Evolutionary conservation across 139 green algal genomes (phyloP).

Genomic region (Tetratostichococcus sp.): DNA sequence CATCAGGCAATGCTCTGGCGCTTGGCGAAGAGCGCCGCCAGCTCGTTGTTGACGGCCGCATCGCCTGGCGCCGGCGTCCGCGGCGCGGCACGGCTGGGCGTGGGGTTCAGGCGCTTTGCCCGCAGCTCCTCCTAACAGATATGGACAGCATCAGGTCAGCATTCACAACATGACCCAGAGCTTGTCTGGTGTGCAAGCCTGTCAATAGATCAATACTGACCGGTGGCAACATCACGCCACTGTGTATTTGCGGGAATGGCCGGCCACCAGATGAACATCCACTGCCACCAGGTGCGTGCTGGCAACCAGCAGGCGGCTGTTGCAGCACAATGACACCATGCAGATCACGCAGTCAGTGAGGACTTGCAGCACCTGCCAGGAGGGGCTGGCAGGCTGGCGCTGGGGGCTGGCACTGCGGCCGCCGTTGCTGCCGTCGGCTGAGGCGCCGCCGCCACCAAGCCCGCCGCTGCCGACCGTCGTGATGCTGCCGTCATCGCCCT

Average conservation of each 20-base stretch:
- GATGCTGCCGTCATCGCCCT: neutral
- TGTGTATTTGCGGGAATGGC: no score
- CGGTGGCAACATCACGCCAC: no score
- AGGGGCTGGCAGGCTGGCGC: neutral
- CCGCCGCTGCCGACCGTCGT: neutral
- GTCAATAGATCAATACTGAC: no score
- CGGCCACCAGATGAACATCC: no score
- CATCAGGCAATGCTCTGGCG: neutral
- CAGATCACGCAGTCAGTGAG: no score
- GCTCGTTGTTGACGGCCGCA: neutral
- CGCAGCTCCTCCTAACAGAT: neutral
- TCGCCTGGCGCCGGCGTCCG: neutral
- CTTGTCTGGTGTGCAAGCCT: no score
- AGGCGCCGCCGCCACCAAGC: no score
- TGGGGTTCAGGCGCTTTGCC: neutral
- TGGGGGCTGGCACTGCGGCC: neutral
- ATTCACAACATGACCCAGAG: no score
- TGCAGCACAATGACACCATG: no score
- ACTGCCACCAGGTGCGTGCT: no score
- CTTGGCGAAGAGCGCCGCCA: neutral
- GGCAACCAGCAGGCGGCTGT: no score
- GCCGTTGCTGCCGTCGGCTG: neutral
- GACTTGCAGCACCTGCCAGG: slow-evolving; percentile 1
- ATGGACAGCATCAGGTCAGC: neutral
- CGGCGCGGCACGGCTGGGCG: neutral